phyloP scores from a whole-genome alignment of 2,329 filamentous ascomycete species.

The Diaporthe amygdali region DNA sequence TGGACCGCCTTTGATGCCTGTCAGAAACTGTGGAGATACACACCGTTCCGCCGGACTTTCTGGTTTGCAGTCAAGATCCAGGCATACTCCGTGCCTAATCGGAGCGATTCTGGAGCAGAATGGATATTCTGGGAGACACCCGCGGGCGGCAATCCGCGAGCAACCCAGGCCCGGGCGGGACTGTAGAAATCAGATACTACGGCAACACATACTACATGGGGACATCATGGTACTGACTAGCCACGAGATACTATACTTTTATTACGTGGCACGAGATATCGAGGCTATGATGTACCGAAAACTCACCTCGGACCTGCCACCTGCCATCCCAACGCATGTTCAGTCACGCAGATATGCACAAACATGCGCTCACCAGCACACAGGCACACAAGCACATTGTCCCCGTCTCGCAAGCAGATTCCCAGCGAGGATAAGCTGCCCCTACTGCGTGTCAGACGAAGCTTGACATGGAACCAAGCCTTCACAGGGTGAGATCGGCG shows the following conservation, averaged over 20 bases:
- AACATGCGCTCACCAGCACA: not conserved
- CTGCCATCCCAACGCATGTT: constrained; percentile 4
- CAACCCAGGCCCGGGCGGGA: not conserved
- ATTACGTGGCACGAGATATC: not conserved
- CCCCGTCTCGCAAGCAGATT: not conserved
- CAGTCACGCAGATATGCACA: not conserved
- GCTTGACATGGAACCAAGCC: constrained; percentile 8
- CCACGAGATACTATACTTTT: not conserved
- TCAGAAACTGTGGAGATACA: not conserved
- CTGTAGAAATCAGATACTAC: not conserved
- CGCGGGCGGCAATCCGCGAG: not conserved
- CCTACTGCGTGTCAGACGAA: constrained; percentile 6
- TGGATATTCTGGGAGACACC: not conserved
- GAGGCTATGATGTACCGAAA: not conserved
- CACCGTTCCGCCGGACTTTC: not conserved
- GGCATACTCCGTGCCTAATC: not conserved
- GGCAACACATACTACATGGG: not conserved
- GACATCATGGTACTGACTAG: not conserved
- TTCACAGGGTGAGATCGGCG: not conserved
- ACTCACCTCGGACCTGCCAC: not conserved
- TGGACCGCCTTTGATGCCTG: constrained; percentile 1
- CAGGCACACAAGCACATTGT: not conserved
- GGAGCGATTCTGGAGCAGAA: constrained; percentile 4
- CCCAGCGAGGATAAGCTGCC: not conserved
- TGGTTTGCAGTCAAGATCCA: not conserved